Conservation (phyloP, 371 early-diverging fungal species). For the Blyttiomyces sp. region DNA sequence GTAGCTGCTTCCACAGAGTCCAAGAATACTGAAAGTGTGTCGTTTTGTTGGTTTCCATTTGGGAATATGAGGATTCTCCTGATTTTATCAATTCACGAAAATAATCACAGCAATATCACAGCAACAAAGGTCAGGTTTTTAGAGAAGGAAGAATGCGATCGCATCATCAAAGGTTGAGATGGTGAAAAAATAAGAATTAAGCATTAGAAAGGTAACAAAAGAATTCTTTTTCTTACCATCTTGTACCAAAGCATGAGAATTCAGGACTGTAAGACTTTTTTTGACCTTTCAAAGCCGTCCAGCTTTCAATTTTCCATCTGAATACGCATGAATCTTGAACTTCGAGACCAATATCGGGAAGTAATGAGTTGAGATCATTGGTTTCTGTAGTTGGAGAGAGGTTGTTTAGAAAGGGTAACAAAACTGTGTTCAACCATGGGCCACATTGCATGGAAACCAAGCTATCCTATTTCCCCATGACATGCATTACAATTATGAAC, state of each 20-base stretch:
- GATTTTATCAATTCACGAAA: no score
- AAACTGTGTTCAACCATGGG: no score
- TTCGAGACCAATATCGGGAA: slow-evolving; percentile 31
- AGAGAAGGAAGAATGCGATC: not conserved
- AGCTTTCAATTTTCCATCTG: slow-evolving; percentile 46
- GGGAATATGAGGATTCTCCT: slow-evolving; percentile 90
- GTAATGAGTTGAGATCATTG: slow-evolving; percentile 3
- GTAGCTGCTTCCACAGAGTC: slow-evolving; percentile 69
- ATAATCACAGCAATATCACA: no score
- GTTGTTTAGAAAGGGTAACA: no score
- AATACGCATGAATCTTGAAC: slow-evolving; percentile 33
- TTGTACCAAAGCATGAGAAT: slow-evolving; percentile 29
- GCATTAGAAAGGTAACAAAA: no score
- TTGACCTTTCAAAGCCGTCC: slow-evolving; percentile 26
- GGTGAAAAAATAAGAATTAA: no score
- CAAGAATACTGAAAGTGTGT: slow-evolving; percentile 74
- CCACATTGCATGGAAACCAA: no score
- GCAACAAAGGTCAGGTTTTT: not conserved
- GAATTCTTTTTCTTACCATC: no score
- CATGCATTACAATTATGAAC: no score
- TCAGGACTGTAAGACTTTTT: slow-evolving; percentile 33
- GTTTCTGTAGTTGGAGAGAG: no score
- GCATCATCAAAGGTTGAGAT: no score
- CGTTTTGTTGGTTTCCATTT: slow-evolving; percentile 73
- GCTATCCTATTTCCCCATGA: no score